Evolutionary conservation across 768 basidiomycete species (phyloP).

Genomic region (Tylopilus subfusipes): DNA sequence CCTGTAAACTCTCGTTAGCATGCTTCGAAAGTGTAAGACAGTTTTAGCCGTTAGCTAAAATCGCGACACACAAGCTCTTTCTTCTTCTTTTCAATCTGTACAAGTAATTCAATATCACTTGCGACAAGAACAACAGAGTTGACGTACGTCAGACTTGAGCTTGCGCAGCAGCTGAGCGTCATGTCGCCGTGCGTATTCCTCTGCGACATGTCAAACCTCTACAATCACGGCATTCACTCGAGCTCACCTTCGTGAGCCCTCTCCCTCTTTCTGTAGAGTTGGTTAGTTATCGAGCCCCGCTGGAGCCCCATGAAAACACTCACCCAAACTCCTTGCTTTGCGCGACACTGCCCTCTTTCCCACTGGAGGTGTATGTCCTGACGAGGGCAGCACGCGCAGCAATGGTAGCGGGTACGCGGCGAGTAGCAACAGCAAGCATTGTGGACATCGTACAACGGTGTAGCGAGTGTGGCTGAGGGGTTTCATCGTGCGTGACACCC

Average conservation of each 20-base stretch:
- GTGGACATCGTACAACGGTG: slow-evolving; percentile 1
- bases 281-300: not conserved
- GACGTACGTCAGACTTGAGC: slow-evolving; percentile 51
- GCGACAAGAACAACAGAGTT: no score
- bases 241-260: slow-evolving; percentile 60
- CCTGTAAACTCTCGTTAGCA: slow-evolving; percentile 20
- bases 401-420: slow-evolving; percentile 40
- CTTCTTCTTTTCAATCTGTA: slow-evolving; percentile 32
- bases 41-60: slow-evolving; percentile 11
- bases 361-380: slow-evolving; percentile 37
- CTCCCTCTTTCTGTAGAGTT: slow-evolving; percentile 59
- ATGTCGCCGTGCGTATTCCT: slow-evolving; percentile 59
- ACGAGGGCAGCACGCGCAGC: slow-evolving; percentile 33
- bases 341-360: slow-evolving; percentile 56
- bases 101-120: not conserved
- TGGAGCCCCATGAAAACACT: slow-evolving; percentile 9
- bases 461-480: not conserved
- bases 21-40: slow-evolving; percentile 14
- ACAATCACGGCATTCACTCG: not conserved
- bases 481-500: slow-evolving; percentile 24
- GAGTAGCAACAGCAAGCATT: slow-evolving; percentile 29
- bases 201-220: slow-evolving; percentile 34
- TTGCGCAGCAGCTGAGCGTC: slow-evolving; percentile 58
- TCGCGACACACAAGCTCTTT: slow-evolving; percentile 29
- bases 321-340: slow-evolving; percentile 62